Conservation (phyloP, 2,329 filamentous ascomycete genomes). For the Botryotinia convoluta region DNA sequence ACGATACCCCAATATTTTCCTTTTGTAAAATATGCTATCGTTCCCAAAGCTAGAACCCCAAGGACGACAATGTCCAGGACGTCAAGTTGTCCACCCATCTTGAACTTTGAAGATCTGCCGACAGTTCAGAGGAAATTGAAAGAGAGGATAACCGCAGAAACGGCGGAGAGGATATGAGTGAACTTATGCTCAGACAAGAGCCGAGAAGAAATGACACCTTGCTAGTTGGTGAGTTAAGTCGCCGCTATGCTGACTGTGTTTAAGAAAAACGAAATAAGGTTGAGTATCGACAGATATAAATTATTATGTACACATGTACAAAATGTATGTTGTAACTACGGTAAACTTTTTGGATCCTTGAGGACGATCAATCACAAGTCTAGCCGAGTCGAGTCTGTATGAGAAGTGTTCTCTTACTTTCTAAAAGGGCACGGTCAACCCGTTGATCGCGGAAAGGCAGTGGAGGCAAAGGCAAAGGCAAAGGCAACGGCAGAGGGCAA, state of each 20-base stretch:
- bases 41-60: slow-evolving; percentile 77
- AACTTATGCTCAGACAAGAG: slow-evolving; percentile 10
- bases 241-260: slow-evolving; percentile 15
- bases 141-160: background rate
- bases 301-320: slow-evolving; percentile 21
- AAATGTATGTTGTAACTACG: slow-evolving; percentile 7
- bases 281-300: slow-evolving; percentile 7
- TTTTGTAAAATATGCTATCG: slow-evolving; percentile 95
- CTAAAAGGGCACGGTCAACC: background rate
- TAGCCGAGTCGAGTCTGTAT: background rate
- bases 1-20: slow-evolving; percentile 87
- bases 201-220: slow-evolving; percentile 29
- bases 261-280: background rate
- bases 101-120: background rate
- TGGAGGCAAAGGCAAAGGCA: background rate
- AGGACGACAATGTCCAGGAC: slow-evolving; percentile 94
- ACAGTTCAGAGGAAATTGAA: background rate
- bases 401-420: slow-evolving; percentile 2
- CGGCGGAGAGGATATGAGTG: background rate
- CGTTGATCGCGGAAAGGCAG: background rate
- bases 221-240: background rate
- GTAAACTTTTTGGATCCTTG: slow-evolving; percentile 8
- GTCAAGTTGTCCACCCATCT: slow-evolving; percentile 84
- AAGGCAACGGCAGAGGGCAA: background rate
- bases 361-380: slow-evolving; percentile 2